Base-by-base conservation (phyloP, 1,284 basidiomycete species). In the Ganoderma meredithae region DNA sequence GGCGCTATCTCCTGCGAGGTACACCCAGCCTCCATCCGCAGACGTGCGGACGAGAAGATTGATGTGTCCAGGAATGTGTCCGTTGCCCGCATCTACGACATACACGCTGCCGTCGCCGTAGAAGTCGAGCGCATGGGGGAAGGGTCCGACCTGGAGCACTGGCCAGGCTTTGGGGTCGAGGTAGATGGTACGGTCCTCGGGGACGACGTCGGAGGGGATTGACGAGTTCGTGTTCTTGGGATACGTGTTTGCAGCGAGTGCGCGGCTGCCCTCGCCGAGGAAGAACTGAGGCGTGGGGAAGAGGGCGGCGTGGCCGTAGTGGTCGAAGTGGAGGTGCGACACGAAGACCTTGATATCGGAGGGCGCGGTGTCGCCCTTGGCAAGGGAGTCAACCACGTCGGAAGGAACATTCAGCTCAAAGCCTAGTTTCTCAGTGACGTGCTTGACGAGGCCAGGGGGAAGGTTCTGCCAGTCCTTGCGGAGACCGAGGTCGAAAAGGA, bases 101-200 rank as follows among this genome's bases (percentile, higher is more conserved):
- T 88, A 87, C 52, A 88, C 68, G 69, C 84, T 85, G 2, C 88
- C 88, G 69, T 90, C 88, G 17, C 82, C 83, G 73, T 84, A 88
- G 69, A 83, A 84, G 77, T 90, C 88, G 36, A 84, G 73, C 7
- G 84, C 83, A 55, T 78, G 81, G 7, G 83, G 82, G 76, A 88
- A 90, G 3, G 85, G 84, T 0, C 86, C 87, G 43, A 36, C 7
- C 36, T 36, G 36, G 36, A 89, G 58, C 41, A 69, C 41, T 22
- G 65, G 64, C 73, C 71, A 73, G 7, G 3, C 62, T n/a, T 17
- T 55, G 27, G 67, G 63, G 33, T 63, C 53, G 25, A 75, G 65
- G 69, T 58, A 83, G 36, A 73, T 67, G 1, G 83, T 85, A 62
- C 86, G 84, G 12, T 77, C 83, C 0, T 71, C 60, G 0, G 86